Base-by-base conservation (phyloP, 140 eudicot genomes). In the Flaveria floridana region DNA sequence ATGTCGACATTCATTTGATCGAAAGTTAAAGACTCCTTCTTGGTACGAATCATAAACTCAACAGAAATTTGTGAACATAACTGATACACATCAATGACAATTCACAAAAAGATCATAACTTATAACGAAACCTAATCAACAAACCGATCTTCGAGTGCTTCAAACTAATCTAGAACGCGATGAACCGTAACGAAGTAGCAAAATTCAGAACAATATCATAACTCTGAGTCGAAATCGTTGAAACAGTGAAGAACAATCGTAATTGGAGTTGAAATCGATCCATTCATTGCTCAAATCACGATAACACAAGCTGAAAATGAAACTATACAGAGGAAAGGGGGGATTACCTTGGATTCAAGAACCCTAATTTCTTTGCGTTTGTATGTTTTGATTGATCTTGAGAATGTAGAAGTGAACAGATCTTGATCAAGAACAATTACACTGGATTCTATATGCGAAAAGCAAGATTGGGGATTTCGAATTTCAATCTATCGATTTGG, bases 281-380 rank as follows among this genome's bases (percentile, higher is more conserved):
- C 63, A 10, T 20, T 56, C 9, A 48, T 61, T 1, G 56, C 28
- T 30, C 21, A 47, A 52, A 52, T 79, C 30, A 13, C 8, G n/a
- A 52, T 34, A 25, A 72, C 66, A 42, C 6, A 13, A 71, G 13
- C 10, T 37, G 73, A 25, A 72, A 72, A 15, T 65, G 74, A 65
- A 71, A 23, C 3, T 41, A 39, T 58, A 59, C 30, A 57, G 14
- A 37, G 48, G 53, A 41, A 41, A 72, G 11, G 68, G 73, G 50
- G 9, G 57, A 20, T 66, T 73, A 79, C 83, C 83, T 39, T 7
- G 75, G 56, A 44, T 65, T 41, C 7, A 64, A 72, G 79, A 79
- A 72, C 73, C 83, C 83, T 79, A 79, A 55, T 79, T 65, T 52
- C 30, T 9, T 63, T 47, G 72, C 66, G 76, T 34, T 41, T 30